These are phyloP conservation scores for Melampsora larici-populina DNA, from an alignment of 1,284 basidiomycete genomes.

Conservation along the genomic window DNA sequence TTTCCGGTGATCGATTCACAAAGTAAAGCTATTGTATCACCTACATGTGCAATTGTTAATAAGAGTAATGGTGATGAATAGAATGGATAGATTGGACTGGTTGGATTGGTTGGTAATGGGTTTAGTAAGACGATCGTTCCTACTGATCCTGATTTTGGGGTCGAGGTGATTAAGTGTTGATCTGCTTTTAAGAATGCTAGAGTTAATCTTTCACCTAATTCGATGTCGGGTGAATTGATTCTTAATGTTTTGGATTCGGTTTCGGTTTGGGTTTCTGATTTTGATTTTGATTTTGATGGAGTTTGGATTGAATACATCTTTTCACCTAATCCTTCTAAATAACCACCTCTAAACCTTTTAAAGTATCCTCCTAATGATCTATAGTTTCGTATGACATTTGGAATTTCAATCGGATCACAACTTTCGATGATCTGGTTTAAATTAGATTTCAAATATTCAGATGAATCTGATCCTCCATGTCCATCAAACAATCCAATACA, in stretches of 20 bases:
- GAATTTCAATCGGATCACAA: not conserved
- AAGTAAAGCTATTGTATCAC: constrained; percentile 83
- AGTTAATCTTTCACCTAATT: constrained; percentile 22
- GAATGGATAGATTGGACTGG: constrained; percentile 55
- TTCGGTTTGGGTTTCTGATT: too few species aligned
- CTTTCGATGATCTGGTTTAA: constrained; percentile 10
- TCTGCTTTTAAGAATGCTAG: constrained; percentile 30
- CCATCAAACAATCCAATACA: constrained; percentile 30
- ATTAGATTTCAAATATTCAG: constrained; percentile 13
- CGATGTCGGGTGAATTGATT: too few species aligned
- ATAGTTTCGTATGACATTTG: constrained; percentile 23
- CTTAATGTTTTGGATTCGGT: too few species aligned
- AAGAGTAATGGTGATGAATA: constrained; percentile 52
- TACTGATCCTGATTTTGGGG: constrained; percentile 29
- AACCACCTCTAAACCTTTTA: constrained; percentile 26
- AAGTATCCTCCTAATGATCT: constrained; percentile 28
- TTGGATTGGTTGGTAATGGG: constrained; percentile 58
- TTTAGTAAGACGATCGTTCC: not conserved
- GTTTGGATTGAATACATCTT: not conserved
- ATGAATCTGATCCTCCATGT: constrained; percentile 27
- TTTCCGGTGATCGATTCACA: constrained; percentile 70
- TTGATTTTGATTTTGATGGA: not conserved
- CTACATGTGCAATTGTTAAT: constrained; percentile 75
- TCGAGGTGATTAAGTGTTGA: constrained; percentile 19
- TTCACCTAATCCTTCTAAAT: constrained; percentile 10